phyloP scores from a whole-genome alignment of 208 protist genomes.

The Lotmaria passim region DNA sequence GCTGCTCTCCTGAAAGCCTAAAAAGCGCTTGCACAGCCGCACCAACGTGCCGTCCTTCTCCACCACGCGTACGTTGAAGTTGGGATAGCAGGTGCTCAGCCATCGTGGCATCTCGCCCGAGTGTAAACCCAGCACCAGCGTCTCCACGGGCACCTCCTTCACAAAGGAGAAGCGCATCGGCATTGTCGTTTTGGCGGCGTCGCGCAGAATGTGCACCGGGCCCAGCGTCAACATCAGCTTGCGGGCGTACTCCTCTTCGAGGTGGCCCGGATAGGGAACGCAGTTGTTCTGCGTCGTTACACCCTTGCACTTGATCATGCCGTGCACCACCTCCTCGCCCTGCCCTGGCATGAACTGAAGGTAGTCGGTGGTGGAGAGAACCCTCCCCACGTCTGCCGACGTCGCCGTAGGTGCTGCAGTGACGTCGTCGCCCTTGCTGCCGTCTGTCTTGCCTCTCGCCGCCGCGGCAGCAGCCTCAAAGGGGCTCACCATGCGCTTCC shows the following conservation, averaged over 20 bases:
- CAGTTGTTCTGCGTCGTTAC: constrained; percentile 85
- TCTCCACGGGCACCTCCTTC: constrained; percentile 68
- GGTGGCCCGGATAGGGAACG: constrained; percentile 69
- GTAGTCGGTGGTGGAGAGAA: constrained; percentile 41
- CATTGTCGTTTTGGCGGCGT: constrained; percentile 59
- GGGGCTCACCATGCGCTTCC: constrained; percentile 23
- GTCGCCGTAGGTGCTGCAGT: not conserved
- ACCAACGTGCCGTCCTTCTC: constrained; percentile 86
- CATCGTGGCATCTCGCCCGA: constrained; percentile 83
- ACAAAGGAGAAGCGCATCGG: constrained; percentile 75
- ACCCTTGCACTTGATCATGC: constrained; percentile 85
- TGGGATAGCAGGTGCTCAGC: constrained; percentile 81
- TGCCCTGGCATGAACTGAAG: constrained; percentile 71
- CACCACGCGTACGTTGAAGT: constrained; percentile 86
- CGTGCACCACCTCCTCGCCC: constrained; percentile 75
- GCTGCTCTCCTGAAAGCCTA: constrained; percentile 82
- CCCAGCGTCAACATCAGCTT: constrained; percentile 89
- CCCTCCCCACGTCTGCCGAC: constrained; percentile 15
- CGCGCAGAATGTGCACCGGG: constrained; percentile 80
- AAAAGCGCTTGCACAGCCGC: constrained; percentile 69
- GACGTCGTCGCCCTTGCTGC: not conserved
- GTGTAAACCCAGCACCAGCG: constrained; percentile 84
- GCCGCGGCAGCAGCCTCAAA: constrained; percentile 8
- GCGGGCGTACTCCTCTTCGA: constrained; percentile 78
- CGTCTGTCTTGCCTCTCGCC: not conserved